These are phyloP conservation scores for Cyberlindnera veronae DNA, from an alignment of 805 yeast species.

Conservation along the genomic window DNA sequence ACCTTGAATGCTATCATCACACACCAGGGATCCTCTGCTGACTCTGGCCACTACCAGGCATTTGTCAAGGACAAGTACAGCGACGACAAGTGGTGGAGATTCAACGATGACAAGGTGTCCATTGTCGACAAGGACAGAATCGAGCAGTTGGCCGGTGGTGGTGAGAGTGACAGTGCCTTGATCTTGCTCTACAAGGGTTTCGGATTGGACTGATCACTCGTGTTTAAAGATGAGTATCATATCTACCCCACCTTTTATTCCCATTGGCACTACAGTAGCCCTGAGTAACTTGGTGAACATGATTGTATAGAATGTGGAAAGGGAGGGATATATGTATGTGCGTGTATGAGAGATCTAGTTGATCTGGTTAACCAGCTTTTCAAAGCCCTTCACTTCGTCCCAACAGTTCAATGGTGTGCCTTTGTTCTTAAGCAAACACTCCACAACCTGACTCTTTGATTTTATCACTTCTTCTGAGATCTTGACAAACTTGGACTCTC, in stretches of 20 bases:
- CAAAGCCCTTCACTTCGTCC: slow-evolving; percentile 73
- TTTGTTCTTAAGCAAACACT: slow-evolving; percentile 57
- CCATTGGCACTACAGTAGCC: neutral
- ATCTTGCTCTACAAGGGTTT: slow-evolving; percentile 81
- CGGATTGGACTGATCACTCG: slow-evolving; percentile 43
- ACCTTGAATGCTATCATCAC: slow-evolving; percentile 81
- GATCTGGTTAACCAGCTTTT: slow-evolving; percentile 49
- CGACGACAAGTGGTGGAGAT: slow-evolving; percentile 88
- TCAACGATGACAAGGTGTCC: slow-evolving; percentile 87
- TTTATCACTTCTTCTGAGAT: slow-evolving; percentile 38
- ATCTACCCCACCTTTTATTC: too few relatives aligned
- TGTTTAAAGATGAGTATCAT: neutral
- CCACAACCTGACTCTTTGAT: slow-evolving; percentile 48
- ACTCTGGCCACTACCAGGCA: slow-evolving; percentile 95
- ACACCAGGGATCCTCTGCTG: slow-evolving; percentile 94
- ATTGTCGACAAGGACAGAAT: slow-evolving; percentile 77
- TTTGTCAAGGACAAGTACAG: slow-evolving; percentile 72
- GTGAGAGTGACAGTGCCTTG: slow-evolving; percentile 95
- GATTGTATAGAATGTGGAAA: slow-evolving; percentile 1
- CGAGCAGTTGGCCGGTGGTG: slow-evolving; percentile 91
- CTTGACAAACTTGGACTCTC: slow-evolving; percentile 32
- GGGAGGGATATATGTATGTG: neutral
- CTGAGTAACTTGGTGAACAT: neutral
- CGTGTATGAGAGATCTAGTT: slow-evolving; percentile 24
- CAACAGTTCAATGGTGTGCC: slow-evolving; percentile 76